Evolutionary conservation across 1,139 yeast species (phyloP), one percentile per base, ranked within the genome.

Genomic region (Yamadazyma sp.): DNA sequence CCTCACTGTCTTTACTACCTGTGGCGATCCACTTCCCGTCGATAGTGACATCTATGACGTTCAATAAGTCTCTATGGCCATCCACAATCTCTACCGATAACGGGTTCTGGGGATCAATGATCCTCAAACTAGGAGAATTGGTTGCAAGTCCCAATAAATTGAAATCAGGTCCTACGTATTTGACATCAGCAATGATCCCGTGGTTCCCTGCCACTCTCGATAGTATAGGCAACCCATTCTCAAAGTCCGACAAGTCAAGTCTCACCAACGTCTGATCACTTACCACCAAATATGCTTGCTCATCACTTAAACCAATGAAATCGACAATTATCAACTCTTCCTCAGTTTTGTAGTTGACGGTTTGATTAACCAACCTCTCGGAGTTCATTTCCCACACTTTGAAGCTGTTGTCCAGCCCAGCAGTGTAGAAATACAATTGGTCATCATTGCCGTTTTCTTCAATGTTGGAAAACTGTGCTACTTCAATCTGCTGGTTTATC

Each of bases 11-110:
- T 62, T 92, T 94, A n/a, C 95, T 84, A 0, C 92, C 97, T 3
- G 97, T 85, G 4, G 87, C 94, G 17, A 92, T 65, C 97, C 97
- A 92, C 41, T 62, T 52, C 0, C 98, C 98, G 59, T 91, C 92
- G 16, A 66, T 66, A 0, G 89, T 78, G 2, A 81, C 77, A 59
- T 88, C 98, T 20, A 94, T 58, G 25, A 87, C 79, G 55, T 92
- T 87, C 38, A 92, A 78, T 46, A 92, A 70, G 61, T 94, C 98
- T 2, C 76, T 76, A 61, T 92, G 98, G 2, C 95, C 97, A 44
- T 84, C 85, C 42, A 78, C 75, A 17, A 87, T 64, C 16, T 69
- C 72, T 48, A 84, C 80, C 47, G 83, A 87, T 34, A 84, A 65
- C 7, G 87, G 86, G 29, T 59, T 59, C 12, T 56, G 50, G 6